Conservation (phyloP, 2,329 filamentous ascomycete genomes). For the Triangularia verruculosa region DNA sequence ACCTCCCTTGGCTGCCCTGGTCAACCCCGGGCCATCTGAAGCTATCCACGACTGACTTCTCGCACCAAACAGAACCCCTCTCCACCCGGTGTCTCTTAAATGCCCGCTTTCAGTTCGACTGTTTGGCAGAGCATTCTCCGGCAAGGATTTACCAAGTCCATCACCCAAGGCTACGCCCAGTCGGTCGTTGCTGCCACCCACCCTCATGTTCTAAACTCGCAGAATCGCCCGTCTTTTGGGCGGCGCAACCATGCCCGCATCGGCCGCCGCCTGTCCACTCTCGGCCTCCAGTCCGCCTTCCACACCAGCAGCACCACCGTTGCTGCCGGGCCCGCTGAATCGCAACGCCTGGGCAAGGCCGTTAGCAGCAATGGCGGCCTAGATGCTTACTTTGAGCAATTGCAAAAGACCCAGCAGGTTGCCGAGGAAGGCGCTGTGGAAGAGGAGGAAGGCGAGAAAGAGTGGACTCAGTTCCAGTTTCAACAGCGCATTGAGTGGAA, state of each 20-base stretch:
- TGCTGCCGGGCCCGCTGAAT: slow-evolving; percentile 51
- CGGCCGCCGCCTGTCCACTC: slow-evolving; percentile 48
- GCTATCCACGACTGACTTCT: background rate
- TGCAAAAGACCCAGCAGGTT: slow-evolving; percentile 66
- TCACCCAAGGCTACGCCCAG: slow-evolving; percentile 97
- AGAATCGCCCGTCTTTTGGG: slow-evolving; percentile 61
- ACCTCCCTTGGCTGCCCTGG: no score
- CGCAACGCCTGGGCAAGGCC: slow-evolving; percentile 50
- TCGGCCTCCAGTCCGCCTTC: slow-evolving; percentile 76
- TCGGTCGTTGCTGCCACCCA: slow-evolving; percentile 95
- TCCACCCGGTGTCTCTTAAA: slow-evolving; percentile 76
- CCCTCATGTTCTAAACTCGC: slow-evolving; percentile 70
- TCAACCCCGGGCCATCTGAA: background rate
- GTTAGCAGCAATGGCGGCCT: slow-evolving; percentile 56
- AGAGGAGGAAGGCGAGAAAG: slow-evolving; percentile 69
- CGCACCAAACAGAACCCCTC: slow-evolving; percentile 46
- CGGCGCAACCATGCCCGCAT: slow-evolving; percentile 54
- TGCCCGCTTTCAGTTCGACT: slow-evolving; percentile 71
- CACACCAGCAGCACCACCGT: slow-evolving; percentile 54
- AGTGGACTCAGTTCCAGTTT: slow-evolving; percentile 91
- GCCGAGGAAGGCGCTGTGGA: slow-evolving; percentile 45
- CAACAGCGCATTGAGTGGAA: slow-evolving; percentile 89
- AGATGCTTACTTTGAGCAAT: slow-evolving; percentile 88
- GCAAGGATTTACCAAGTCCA: slow-evolving; percentile 93
- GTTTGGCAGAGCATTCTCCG: slow-evolving; percentile 83